These are phyloP conservation scores for Ophiosphaerella korrae DNA, from an alignment of 2,329 filamentous ascomycete genomes.

Conservation along the genomic window DNA sequence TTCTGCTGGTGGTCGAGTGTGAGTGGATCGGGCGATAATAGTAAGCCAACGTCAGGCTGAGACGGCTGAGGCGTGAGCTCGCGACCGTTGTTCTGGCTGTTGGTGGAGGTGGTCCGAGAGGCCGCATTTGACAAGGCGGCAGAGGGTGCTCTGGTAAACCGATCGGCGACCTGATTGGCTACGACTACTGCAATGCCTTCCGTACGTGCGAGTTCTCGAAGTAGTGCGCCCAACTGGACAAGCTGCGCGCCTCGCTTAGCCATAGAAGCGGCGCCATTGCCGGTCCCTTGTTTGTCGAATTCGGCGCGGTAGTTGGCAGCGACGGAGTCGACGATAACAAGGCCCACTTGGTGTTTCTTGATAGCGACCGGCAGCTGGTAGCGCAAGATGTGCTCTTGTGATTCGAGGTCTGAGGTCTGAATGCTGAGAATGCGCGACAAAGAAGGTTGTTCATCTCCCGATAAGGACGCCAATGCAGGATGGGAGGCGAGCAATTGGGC, in stretches of 20 bases:
- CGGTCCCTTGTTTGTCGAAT: slow-evolving; percentile 65
- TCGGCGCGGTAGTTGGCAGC: slow-evolving; percentile 96
- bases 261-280: slow-evolving; percentile 58
- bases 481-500: slow-evolving; percentile 76
- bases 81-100: slow-evolving; percentile 28
- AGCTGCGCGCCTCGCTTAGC: slow-evolving; percentile 78
- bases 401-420: slow-evolving; percentile 85
- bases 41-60: slow-evolving; percentile 28
- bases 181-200: slow-evolving; percentile 84
- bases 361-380: slow-evolving; percentile 92
- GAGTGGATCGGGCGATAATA: slow-evolving; percentile 61
- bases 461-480: slow-evolving; percentile 60
- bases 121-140: slow-evolving; percentile 25
- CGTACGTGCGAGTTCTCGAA: slow-evolving; percentile 75
- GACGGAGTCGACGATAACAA: slow-evolving; percentile 88
- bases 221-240: slow-evolving; percentile 72
- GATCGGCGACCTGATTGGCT: slow-evolving; percentile 93
- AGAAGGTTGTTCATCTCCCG: slow-evolving; percentile 59
- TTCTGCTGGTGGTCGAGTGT: slow-evolving; percentile 86
- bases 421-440: slow-evolving; percentile 80
- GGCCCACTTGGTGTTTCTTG: slow-evolving; percentile 73
- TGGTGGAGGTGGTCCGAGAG: slow-evolving; percentile 35
- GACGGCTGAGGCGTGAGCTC: slow-evolving; percentile 22
- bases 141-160: slow-evolving; percentile 61
- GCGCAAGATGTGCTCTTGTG: slow-evolving; percentile 90